These are phyloP conservation scores for Paratinospora sagittata DNA, from an alignment of 164 flowering plant genomes.

Conservation along the genomic window DNA sequence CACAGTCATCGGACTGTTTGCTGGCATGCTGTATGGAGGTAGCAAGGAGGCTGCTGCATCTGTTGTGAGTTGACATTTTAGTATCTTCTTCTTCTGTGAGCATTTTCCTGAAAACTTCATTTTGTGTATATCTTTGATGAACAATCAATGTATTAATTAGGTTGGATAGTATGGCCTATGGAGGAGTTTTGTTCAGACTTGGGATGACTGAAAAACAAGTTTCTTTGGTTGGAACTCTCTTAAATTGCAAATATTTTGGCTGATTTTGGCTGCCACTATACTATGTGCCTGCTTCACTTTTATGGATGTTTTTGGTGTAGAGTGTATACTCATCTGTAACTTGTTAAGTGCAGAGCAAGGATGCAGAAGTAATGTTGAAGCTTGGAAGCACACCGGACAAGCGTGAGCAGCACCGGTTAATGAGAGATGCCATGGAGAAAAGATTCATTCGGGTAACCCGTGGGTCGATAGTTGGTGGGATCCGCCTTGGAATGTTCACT, in stretches of 20 bases:
- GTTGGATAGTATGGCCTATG: too few species aligned
- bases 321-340: neutral
- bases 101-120: neutral
- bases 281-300: too few species aligned
- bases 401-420: slow-evolving; percentile 84
- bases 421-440: slow-evolving; percentile 99
- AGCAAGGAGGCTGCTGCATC: slow-evolving; percentile 96
- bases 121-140: neutral
- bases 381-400: slow-evolving; percentile 95
- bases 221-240: too few species aligned
- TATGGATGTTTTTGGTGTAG: neutral
- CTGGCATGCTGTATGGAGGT: slow-evolving; percentile 95
- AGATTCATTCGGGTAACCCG: slow-evolving; percentile 79
- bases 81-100: neutral
- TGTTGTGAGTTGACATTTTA: slow-evolving; percentile 51
- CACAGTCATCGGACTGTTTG: slow-evolving; percentile 76
- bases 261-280: neutral
- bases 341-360: slow-evolving; percentile 68
- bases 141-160: neutral
- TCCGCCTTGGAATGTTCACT: slow-evolving; percentile 94
- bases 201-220: too few species aligned
- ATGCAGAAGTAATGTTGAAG: slow-evolving; percentile 92
- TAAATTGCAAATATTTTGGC: neutral
- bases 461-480: slow-evolving; percentile 91
- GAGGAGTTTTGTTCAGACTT: too few species aligned